Conservation (phyloP, 2,329 filamentous ascomycete genomes). For the Lachnellula willkommii region DNA sequence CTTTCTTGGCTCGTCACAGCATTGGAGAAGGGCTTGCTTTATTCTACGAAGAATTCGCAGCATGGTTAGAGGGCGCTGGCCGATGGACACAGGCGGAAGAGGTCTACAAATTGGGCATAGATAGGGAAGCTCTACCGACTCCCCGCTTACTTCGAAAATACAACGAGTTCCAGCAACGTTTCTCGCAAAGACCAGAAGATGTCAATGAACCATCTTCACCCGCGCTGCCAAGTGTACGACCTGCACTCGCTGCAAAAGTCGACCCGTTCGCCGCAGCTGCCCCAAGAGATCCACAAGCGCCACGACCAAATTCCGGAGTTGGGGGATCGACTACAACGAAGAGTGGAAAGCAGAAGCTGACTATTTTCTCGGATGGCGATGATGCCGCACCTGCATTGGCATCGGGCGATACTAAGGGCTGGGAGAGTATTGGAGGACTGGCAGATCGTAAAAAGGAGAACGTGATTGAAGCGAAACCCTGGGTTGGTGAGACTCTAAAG, state of each 20-base stretch:
- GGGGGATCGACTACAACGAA: constrained; percentile 51
- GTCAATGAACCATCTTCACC: constrained; percentile 72
- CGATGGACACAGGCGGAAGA: constrained; percentile 91
- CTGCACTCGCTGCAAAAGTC: constrained; percentile 77
- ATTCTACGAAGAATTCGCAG: constrained; percentile 96
- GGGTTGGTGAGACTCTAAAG: constrained; percentile 87
- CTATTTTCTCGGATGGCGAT: constrained; percentile 81
- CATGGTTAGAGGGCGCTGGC: constrained; percentile 79
- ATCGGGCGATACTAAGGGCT: constrained; percentile 61
- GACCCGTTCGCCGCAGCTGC: constrained; percentile 68
- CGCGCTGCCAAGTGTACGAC: constrained; percentile 74
- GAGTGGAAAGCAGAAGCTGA: constrained; percentile 72
- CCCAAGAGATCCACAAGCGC: constrained; percentile 61
- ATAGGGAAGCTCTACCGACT: constrained; percentile 77
- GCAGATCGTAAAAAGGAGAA: constrained; percentile 94
- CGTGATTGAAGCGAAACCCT: constrained; percentile 74
- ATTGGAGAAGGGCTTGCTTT: constrained; percentile 84
- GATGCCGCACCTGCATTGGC: constrained; percentile 51
- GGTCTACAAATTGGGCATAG: constrained; percentile 84
- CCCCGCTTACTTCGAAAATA: constrained; percentile 84
- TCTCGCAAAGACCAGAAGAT: constrained; percentile 59
- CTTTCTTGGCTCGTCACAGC: constrained; percentile 81
- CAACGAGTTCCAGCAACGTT: constrained; percentile 80
- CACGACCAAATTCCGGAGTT: constrained; percentile 44
- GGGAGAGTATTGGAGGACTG: constrained; percentile 87